These are phyloP conservation scores for Atkinsonella hypoxylon DNA, from an alignment of 2,329 filamentous ascomycete species.

Conservation along the genomic window DNA sequence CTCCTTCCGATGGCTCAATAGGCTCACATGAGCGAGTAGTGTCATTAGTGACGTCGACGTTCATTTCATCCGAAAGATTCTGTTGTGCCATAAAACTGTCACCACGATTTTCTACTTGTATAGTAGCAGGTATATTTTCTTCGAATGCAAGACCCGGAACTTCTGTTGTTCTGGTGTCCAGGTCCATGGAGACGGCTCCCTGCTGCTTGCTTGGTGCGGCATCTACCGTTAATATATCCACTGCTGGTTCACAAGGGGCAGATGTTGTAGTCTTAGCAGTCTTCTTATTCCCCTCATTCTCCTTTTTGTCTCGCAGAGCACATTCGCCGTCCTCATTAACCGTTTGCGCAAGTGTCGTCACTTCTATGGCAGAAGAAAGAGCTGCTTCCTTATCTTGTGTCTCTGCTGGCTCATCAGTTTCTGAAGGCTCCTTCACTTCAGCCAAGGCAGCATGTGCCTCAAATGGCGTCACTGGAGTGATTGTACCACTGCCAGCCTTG, in stretches of 20 bases:
- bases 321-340: constrained; percentile 10
- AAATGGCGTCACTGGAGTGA: constrained; percentile 2
- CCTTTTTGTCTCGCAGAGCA: constrained; percentile 12
- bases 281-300: constrained; percentile 24
- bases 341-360: neutral
- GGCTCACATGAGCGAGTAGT: neutral
- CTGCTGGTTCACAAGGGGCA: neutral
- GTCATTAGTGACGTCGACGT: too few species aligned
- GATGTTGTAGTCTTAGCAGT: constrained; percentile 10
- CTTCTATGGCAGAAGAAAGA: neutral
- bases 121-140: neutral
- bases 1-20: constrained; percentile 15
- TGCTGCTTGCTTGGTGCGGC: neutral
- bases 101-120: neutral
- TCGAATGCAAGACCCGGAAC: neutral
- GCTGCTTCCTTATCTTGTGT: neutral
- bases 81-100: neutral
- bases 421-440: neutral
- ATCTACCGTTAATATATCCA: neutral
- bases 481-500: constrained; percentile 6
- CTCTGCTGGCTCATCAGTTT: neutral
- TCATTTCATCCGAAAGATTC: constrained; percentile 9
- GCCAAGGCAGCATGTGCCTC: neutral
- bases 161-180: neutral
- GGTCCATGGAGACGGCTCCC: neutral